Percentiles rank a stretch among this genome's conserved stretches.
Evolutionary conservation across 139 green algal species (phyloP).

Genomic region (Marvania coccoides): DNA sequence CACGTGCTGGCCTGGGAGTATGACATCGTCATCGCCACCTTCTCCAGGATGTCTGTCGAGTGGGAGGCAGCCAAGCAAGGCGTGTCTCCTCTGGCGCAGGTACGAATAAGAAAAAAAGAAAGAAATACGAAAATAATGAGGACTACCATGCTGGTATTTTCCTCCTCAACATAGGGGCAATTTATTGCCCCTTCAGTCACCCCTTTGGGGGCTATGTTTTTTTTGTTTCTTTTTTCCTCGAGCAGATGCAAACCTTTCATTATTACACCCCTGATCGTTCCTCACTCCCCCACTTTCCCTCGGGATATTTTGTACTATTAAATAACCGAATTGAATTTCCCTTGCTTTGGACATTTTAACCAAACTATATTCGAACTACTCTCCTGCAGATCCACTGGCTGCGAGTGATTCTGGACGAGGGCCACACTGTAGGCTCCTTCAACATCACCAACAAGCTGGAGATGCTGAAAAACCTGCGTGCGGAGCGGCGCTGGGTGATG

Average conservation of each 20-base stretch:
- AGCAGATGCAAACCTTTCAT: no score
- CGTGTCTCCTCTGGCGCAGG: constrained; percentile 25
- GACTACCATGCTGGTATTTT: no score
- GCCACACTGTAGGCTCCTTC: constrained; percentile 73
- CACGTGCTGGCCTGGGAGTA: constrained; percentile 75
- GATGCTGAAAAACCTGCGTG: constrained; percentile 60
- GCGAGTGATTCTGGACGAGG: constrained; percentile 90
- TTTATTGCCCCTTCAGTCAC: no score
- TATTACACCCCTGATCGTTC: not conserved
- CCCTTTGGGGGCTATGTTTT: no score
- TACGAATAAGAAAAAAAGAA: no score
- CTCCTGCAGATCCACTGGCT: constrained; percentile 78
- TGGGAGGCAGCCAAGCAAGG: constrained; percentile 26
- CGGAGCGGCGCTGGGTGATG: constrained; percentile 84
- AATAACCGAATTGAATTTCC: no score
- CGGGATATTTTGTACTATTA: no score
- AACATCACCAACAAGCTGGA: constrained; percentile 78
- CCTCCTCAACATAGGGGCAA: no score
- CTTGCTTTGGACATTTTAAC: no score
- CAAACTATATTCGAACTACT: no score
- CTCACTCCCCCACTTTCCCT: not conserved
- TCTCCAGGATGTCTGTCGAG: constrained; percentile 43
- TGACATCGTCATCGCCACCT: constrained; percentile 70
- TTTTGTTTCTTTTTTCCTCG: no score
- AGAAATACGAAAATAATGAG: no score